Conservation (phyloP, 2,329 filamentous ascomycete genomes). For the Cadophora luteo-olivacea region DNA sequence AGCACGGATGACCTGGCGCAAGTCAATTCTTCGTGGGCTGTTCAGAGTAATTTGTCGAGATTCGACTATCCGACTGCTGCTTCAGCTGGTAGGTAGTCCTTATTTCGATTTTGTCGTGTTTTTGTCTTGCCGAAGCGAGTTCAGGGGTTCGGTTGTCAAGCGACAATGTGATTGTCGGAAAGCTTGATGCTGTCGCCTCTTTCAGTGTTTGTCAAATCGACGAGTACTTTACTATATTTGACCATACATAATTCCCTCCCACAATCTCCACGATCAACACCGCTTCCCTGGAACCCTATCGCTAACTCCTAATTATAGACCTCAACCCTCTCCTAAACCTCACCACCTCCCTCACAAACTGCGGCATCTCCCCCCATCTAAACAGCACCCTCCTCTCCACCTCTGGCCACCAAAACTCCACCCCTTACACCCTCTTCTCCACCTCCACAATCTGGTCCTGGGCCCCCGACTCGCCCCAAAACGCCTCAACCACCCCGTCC, state of each 20-base stretch:
- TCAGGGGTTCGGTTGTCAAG: constrained; percentile 8
- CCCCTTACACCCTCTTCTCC: constrained; percentile 57
- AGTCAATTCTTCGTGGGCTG: constrained; percentile 61
- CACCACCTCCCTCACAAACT: constrained; percentile 53
- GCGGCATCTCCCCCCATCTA: constrained; percentile 65
- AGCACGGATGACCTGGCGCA: constrained; percentile 49
- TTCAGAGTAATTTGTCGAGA: constrained; percentile 42
- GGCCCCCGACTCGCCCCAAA: constrained; percentile 60
- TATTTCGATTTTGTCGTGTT: neutral
- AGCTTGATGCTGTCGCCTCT: neutral
- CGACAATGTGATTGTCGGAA: neutral
- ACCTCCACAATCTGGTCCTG: constrained; percentile 63
- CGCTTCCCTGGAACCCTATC: neutral
- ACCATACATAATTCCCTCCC: neutral
- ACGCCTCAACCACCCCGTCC: constrained; percentile 45
- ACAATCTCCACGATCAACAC: neutral
- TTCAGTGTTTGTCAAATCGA: neutral
- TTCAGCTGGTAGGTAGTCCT: constrained; percentile 30
- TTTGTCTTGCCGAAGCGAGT: neutral
- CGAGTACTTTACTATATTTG: too few species aligned
- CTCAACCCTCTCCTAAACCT: constrained; percentile 45
- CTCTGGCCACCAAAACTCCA: constrained; percentile 55
- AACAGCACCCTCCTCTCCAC: constrained; percentile 59
- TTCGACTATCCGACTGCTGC: constrained; percentile 41
- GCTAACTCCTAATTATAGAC: constrained; percentile 23